A percentile compares a stretch with the other conserved stretches of the same genome.
These are phyloP conservation scores for Euphrasia arctica DNA, from an alignment of 305 asterid species.

Conservation along the genomic window DNA sequence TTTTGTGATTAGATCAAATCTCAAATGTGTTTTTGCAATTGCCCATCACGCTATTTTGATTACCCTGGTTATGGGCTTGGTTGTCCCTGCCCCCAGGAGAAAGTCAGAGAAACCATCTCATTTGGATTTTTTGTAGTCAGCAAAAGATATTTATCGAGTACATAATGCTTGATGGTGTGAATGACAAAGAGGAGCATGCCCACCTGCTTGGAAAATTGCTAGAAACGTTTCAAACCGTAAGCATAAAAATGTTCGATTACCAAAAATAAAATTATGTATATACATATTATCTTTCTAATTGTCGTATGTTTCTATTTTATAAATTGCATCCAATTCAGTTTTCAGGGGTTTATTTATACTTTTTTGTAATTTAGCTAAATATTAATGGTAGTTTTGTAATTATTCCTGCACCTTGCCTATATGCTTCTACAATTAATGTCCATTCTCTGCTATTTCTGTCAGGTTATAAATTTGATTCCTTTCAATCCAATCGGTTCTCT, in stretches of 20 bases:
- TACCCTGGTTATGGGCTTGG: neutral
- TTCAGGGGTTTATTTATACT: neutral
- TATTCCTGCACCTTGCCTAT: neutral
- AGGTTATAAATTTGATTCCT: slow-evolving; percentile 96
- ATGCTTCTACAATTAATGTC: slow-evolving; percentile 6
- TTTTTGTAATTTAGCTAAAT: neutral
- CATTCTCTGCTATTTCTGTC: slow-evolving; percentile 23
- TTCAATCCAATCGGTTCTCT: slow-evolving; percentile 89
- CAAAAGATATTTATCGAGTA: slow-evolving; percentile 92
- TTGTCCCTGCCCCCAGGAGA: neutral
- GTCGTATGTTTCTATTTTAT: neutral
- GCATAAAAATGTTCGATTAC: slow-evolving; percentile 1
- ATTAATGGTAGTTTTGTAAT: neutral
- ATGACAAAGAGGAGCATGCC: slow-evolving; percentile 87
- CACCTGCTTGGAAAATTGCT: slow-evolving; percentile 92
- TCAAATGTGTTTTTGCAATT: no score
- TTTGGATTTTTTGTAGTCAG: slow-evolving; percentile 58
- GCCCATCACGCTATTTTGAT: neutral
- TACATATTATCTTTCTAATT: neutral
- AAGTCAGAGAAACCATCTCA: slow-evolving; percentile 36
- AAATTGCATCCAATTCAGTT: neutral
- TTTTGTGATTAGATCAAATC: no score
- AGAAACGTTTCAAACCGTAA: slow-evolving; percentile 67
- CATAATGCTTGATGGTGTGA: slow-evolving; percentile 95
- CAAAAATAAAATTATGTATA: neutral